phyloP scores from a whole-genome alignment of 179 eudicot species.

The Amaranthus tricolor region DNA sequence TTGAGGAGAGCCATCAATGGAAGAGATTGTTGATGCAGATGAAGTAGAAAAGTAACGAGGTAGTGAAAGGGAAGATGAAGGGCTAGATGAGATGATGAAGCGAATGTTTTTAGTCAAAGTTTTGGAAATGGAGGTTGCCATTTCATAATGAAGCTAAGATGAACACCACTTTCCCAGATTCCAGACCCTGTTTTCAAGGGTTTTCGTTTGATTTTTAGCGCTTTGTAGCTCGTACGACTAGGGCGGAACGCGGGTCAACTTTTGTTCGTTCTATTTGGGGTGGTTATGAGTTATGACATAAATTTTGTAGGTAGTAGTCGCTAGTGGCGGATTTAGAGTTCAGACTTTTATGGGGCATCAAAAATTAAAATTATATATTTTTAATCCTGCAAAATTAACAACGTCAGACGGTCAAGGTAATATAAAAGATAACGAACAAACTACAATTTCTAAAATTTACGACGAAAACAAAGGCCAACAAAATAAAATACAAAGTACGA shows the following conservation, averaged over 20 bases:
- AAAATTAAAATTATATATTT: background rate
- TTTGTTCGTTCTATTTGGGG: too few species aligned
- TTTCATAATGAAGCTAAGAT: constrained; percentile 19
- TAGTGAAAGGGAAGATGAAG: constrained; percentile 14
- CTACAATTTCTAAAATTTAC: too few species aligned
- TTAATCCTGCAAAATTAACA: background rate
- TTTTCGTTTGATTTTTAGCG: too few species aligned
- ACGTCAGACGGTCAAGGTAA: background rate
- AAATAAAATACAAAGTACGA: too few species aligned
- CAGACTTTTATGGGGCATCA: too few species aligned
- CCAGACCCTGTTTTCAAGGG: too few species aligned
- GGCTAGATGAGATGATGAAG: background rate
- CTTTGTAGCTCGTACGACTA: too few species aligned
- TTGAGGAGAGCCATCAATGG: constrained; percentile 23
- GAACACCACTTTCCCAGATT: too few species aligned
- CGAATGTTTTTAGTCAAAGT: constrained; percentile 17
- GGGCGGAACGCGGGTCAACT: too few species aligned
- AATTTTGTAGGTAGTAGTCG: background rate
- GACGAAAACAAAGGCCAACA: too few species aligned
- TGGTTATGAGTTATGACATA: background rate
- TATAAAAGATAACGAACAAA: background rate
- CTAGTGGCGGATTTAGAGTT: background rate
- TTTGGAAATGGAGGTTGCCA: constrained; percentile 37
- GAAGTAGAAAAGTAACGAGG: constrained; percentile 27
- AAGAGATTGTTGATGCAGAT: constrained; percentile 25